Base-by-base conservation (phyloP, 805 yeast species). In the Candida sakaeoensis region DNA sequence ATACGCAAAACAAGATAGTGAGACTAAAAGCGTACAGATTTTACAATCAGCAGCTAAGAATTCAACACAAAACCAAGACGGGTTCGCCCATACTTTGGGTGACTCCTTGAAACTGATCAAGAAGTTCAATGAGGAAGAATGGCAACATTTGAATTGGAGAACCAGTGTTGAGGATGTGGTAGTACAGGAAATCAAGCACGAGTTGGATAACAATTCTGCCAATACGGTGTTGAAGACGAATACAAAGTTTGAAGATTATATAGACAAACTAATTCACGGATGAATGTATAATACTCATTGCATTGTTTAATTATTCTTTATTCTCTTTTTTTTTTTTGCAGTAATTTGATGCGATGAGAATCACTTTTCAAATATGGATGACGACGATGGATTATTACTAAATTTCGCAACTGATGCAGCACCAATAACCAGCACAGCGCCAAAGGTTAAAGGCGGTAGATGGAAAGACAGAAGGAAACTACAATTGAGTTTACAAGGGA, bases 401-500 rank as follows among this genome's bases (percentile, higher is more conserved):
- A 91, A 91, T 57, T 82, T 91, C 54, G 75, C 82, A 21, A 62
- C 72, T 3, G 56, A 49, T 12, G 53, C 54, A 17, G 55, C 60
- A 7, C 42, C 55, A 12, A 54, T 50, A 9, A 47, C 50, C 19
- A 43, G 54, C 2, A 47, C 65, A 5, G 46, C 47, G 42, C 48
- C 44, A 28, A 79, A 73, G 53, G 73, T 79, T 2, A 67, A 75
- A 2, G 91, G 91, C 26, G 95, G 95, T 12, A 74, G 74, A 47
- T 87, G 95, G 95, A 82, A 76, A 51, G 95, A 87, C 42, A 74
- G 95, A 46, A 68, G 93, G 50, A 78, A 76, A 54, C 63, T 77
- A 43, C 80, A 77, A 52, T 67, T 74, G 51, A 58, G 71, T 40
- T 54, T 69, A 27, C 67, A 67, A 48, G 82, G 80, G 21, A 67